Evolutionary conservation across 768 basidiomycete genomes (phyloP).

Genomic region (Clitopilus hobsonii): DNA sequence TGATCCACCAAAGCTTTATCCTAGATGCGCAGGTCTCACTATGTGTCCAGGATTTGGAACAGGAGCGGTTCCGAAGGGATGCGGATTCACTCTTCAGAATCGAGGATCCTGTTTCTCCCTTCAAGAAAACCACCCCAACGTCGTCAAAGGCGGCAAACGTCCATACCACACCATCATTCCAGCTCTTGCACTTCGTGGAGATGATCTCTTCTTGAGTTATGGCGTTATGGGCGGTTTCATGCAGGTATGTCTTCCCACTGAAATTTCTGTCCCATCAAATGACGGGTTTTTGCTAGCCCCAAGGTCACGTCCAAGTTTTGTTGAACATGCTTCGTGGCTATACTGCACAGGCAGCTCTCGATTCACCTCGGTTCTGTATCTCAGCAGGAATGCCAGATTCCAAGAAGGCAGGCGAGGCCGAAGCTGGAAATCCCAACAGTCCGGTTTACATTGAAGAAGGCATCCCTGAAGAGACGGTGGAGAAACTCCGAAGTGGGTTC

Average conservation of each 20-base stretch:
- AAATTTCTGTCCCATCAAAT: neutral
- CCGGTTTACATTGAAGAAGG: constrained; percentile 90
- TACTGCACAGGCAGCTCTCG: constrained; percentile 84
- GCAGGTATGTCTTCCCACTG: constrained; percentile 46
- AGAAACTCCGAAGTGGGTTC: constrained; percentile 58
- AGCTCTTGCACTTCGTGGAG: constrained; percentile 70
- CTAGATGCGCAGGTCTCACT: too few species aligned
- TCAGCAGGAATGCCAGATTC: constrained; percentile 74
- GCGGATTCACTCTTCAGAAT: constrained; percentile 96
- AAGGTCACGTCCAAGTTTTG: constrained; percentile 94
- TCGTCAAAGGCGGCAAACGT: constrained; percentile 79
- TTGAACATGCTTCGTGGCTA: constrained; percentile 87
- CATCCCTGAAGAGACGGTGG: constrained; percentile 57
- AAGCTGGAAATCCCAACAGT: constrained; percentile 69
- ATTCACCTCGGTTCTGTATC: constrained; percentile 95
- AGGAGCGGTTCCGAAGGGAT: constrained; percentile 86
- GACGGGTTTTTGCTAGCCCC: constrained; percentile 53
- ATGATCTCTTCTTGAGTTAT: constrained; percentile 83
- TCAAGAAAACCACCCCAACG: constrained; percentile 80
- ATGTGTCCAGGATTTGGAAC: constrained; percentile 75
- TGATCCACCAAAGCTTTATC: too few species aligned
- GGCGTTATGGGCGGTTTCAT: constrained; percentile 93
- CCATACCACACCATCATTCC: constrained; percentile 93
- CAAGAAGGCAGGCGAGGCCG: constrained; percentile 36
- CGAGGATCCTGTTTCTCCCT: constrained; percentile 84